phyloP scores from a whole-genome alignment of 1,139 yeast genomes.

The Blastobotrys raffinosifermentans region DNA sequence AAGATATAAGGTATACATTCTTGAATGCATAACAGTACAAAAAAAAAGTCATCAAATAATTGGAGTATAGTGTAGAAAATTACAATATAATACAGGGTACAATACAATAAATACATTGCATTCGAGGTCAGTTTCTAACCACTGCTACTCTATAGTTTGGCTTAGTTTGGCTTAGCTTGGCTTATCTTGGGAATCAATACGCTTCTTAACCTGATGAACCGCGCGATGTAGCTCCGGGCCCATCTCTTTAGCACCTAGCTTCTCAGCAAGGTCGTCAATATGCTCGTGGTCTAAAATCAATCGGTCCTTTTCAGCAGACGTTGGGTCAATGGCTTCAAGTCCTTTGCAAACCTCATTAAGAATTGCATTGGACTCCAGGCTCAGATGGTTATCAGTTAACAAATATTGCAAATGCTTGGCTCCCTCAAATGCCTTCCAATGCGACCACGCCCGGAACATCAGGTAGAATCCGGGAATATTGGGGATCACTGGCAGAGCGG shows the following conservation, averaged over 20 bases:
- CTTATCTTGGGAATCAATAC: conserved; percentile 6
- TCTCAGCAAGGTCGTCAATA: conserved; percentile 21
- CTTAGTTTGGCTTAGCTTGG: background rate
- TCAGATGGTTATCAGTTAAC: conserved; percentile 31
- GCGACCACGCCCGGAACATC: conserved; percentile 77
- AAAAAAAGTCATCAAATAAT: too few species aligned
- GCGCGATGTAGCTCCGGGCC: conserved; percentile 26
- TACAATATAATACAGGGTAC: background rate
- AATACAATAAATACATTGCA: too few species aligned
- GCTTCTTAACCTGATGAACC: conserved; percentile 21
- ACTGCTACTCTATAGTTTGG: conserved; percentile 1
- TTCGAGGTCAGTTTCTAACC: background rate
- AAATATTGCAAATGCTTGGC: conserved; percentile 60
- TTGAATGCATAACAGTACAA: too few species aligned
- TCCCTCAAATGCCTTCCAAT: conserved; percentile 72
- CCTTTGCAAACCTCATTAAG: conserved; percentile 21
- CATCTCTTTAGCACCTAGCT: conserved; percentile 23
- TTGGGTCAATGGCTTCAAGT: background rate
- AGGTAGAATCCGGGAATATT: conserved; percentile 93
- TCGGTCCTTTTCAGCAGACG: conserved; percentile 11
- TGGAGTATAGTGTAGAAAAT: background rate
- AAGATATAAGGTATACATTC: too few species aligned
- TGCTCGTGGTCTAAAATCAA: conserved; percentile 19
- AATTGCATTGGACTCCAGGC: conserved; percentile 14
- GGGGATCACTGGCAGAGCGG: conserved; percentile 79